A percentile compares a stretch with the other conserved stretches of the same genome.
Evolutionary conservation across 371 early-diverging fungal species (phyloP).

Genomic region (Batrachochytrium dendrobatidis): DNA sequence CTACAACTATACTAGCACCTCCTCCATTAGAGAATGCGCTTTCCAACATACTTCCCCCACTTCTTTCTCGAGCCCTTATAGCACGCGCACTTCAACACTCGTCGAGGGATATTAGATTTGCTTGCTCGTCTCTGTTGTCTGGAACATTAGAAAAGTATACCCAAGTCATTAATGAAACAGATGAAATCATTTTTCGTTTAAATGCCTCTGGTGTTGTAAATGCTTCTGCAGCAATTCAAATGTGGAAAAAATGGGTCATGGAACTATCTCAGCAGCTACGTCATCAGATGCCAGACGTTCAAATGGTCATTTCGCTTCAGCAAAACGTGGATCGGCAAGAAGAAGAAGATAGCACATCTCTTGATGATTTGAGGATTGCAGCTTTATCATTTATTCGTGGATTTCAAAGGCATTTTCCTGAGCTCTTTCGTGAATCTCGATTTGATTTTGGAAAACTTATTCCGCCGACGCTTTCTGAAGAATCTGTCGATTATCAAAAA

Average conservation of each 20-base stretch:
- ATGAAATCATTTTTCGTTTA: neutral
- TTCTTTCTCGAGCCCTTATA: slow-evolving; percentile 47
- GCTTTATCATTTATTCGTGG: slow-evolving; percentile 54
- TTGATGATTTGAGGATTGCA: slow-evolving; percentile 44
- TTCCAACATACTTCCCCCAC: slow-evolving; percentile 58
- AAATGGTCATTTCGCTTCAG: slow-evolving; percentile 52
- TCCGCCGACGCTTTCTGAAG: slow-evolving; percentile 43
- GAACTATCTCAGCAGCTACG: slow-evolving; percentile 52
- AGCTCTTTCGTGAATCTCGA: slow-evolving; percentile 56
- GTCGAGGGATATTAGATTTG: slow-evolving; percentile 58
- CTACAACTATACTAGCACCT: slow-evolving; percentile 43
- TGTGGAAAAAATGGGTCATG: slow-evolving; percentile 5
- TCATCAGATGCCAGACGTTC: slow-evolving; percentile 67
- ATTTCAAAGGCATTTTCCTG: slow-evolving; percentile 62
- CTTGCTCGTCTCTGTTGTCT: slow-evolving; percentile 18
- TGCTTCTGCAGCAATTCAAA: neutral
- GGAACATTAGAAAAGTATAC: slow-evolving; percentile 48
- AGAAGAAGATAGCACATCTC: slow-evolving; percentile 31
- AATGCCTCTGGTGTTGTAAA: neutral
- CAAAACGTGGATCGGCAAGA: slow-evolving; percentile 24
- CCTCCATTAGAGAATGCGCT: slow-evolving; percentile 31
- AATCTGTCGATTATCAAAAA: slow-evolving; percentile 43
- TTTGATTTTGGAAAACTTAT: slow-evolving; percentile 69
- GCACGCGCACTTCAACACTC: slow-evolving; percentile 63
- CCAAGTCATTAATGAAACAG: neutral